Evolutionary conservation across 805 yeast species (phyloP).

Genomic region (Hanseniaspora osmophila): DNA sequence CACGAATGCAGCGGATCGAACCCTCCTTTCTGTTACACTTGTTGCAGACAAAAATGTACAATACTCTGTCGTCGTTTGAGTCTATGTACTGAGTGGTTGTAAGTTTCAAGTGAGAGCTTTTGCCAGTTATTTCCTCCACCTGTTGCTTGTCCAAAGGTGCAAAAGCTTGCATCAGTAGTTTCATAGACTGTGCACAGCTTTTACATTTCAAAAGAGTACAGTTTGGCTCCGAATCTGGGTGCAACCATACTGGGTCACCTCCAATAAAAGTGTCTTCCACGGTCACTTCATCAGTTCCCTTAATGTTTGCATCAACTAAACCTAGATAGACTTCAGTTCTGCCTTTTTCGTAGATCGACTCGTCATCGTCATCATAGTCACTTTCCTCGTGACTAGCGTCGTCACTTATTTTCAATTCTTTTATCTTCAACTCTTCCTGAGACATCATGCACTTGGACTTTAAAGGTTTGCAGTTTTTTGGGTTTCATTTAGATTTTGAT

Average conservation of each 20-base stretch:
- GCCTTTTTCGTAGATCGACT: constrained; percentile 6
- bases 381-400: constrained; percentile 6
- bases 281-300: constrained; percentile 30
- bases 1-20: constrained; percentile 62
- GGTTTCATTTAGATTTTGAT: background rate
- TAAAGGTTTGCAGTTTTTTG: background rate
- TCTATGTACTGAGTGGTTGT: constrained; percentile 17
- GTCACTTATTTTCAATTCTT: constrained; percentile 1
- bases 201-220: constrained; percentile 44
- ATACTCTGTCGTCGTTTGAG: constrained; percentile 60
- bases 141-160: constrained; percentile 49
- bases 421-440: background rate
- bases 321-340: constrained; percentile 40
- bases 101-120: constrained; percentile 2
- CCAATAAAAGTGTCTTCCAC: constrained; percentile 70
- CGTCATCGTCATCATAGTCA: constrained; percentile 13
- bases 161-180: constrained; percentile 62
- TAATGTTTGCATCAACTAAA: constrained; percentile 46
- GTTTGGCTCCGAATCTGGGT: constrained; percentile 43
- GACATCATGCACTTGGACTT: background rate
- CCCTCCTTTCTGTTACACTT: constrained; percentile 63
- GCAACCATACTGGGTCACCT: constrained; percentile 62
- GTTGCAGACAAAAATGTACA: constrained; percentile 69
- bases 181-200: constrained; percentile 47
- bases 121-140: constrained; percentile 12